Base-by-base conservation (phyloP, 2,329 filamentous ascomycete species). In the Dactylellina haptotyla region DNA sequence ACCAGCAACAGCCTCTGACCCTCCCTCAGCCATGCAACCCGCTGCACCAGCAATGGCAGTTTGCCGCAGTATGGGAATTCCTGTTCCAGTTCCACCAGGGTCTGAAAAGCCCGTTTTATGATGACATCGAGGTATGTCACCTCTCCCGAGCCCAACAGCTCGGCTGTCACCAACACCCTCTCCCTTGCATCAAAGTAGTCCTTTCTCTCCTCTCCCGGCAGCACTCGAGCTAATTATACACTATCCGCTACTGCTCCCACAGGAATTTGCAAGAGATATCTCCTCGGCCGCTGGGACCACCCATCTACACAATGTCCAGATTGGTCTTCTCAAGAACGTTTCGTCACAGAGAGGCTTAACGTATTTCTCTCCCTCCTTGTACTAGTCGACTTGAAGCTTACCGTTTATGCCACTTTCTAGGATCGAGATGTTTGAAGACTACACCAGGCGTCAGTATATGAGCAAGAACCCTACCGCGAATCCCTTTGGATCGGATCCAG, bases 281-380 rank as follows among this genome's bases (percentile, higher is more conserved):
- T 39, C 26, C 14, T 61, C 59, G n/a, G n/a, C 63, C 2, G 41
- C 63, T 23, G 70, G 64, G 5, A 64, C 64, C 0, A 86, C 87
- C 46, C 86, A 89, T 76, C 85, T 99, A 16, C 84, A 90, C 73
- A 88, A 94, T 64, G 92, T 98, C 77, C 94, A 92, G 34, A 85
- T 99, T 48, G 88, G 90, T 62, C 84, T 98, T 18, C 87, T 98
- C 71, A 97, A 97, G 85, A 93, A 90, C 80, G 89, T 97, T 54
- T 97, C 95, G 30, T 97, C 93, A 72, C 93, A 97, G 83, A 90
- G 93, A 76, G 93, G 93, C 75, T 84, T 98, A 51, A 96, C 90
- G 93, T 97, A 46, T 14, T 51, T 56, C 62, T 12, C 39, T n/a
- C 43, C 8, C 23, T 34, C 18, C 39, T 8, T 26, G 54, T 28